phyloP scores from a whole-genome alignment of 805 yeast genomes.

The Myxozyma udenii region DNA sequence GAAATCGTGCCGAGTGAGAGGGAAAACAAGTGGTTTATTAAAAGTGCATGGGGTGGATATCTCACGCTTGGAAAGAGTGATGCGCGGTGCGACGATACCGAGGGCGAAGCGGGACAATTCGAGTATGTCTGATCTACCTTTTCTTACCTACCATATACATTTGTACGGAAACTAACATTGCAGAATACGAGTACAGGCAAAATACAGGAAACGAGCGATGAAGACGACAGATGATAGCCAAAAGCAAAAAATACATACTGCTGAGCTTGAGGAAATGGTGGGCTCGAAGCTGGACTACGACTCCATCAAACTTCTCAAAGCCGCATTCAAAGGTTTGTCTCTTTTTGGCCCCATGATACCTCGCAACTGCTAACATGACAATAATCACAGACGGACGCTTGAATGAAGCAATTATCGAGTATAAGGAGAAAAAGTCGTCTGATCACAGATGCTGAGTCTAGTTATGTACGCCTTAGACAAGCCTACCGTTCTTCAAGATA shows the following conservation, averaged over 20 bases:
- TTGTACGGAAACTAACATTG: neutral
- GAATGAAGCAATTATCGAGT: conserved; percentile 41
- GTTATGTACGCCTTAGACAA: neutral
- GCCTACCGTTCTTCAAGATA: too few species aligned
- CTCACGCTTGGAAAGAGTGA: conserved; percentile 22
- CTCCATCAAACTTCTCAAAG: conserved; percentile 29
- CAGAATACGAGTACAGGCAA: conserved; percentile 34
- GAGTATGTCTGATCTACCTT: too few species aligned
- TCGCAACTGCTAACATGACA: too few species aligned
- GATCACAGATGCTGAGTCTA: conserved; percentile 33
- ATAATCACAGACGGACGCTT: conserved; percentile 40
- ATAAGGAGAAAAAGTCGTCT: conserved; percentile 34
- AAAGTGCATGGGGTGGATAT: conserved; percentile 17
- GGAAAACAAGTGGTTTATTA: conserved; percentile 33
- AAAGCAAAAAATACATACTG: conserved; percentile 25
- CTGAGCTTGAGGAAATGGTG: conserved; percentile 32
- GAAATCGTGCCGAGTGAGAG: conserved; percentile 11
- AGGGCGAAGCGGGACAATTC: too few species aligned
- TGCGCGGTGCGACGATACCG: conserved; percentile 10
- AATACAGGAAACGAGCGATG: conserved; percentile 19
- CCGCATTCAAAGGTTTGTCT: conserved; percentile 31
- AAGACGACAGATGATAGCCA: conserved; percentile 1
- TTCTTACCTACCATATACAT: neutral
- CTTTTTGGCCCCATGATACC: neutral
- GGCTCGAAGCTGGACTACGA: conserved; percentile 33